A percentile compares a stretch with the other conserved stretches of the same genome.
These are phyloP conservation scores for Termitomyces sp. DNA, from an alignment of 768 basidiomycete species.

Conservation along the genomic window DNA sequence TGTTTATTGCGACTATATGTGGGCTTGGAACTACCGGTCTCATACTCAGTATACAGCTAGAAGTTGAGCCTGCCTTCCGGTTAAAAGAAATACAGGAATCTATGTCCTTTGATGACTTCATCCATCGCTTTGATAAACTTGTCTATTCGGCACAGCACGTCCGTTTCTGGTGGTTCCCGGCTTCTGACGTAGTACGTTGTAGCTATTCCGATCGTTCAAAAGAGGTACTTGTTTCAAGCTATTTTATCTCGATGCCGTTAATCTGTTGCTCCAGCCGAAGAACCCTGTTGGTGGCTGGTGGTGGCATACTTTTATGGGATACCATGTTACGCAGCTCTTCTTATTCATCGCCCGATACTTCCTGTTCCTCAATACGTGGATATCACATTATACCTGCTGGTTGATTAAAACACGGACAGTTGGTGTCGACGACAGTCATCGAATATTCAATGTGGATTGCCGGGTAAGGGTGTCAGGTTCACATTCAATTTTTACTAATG, in stretches of 20 bases:
- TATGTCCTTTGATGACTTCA: conserved; percentile 57
- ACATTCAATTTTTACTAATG: neutral
- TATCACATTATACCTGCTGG: conserved; percentile 67
- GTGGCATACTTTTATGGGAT: conserved; percentile 69
- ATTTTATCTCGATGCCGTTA: conserved; percentile 1
- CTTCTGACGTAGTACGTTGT: conserved; percentile 65
- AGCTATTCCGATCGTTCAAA: conserved; percentile 71
- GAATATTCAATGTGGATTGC: conserved; percentile 92
- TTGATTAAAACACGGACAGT: conserved; percentile 51
- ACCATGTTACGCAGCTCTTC: conserved; percentile 79
- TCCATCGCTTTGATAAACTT: conserved; percentile 52
- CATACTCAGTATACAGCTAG: conserved; percentile 72
- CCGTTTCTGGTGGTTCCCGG: conserved; percentile 95
- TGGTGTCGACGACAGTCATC: conserved; percentile 72
- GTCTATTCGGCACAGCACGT: conserved; percentile 77
- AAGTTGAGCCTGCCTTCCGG: conserved; percentile 79
- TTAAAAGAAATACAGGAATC: conserved; percentile 70
- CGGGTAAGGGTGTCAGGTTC: conserved; percentile 49
- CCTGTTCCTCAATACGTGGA: conserved; percentile 56
- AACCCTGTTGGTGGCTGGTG: conserved; percentile 57
- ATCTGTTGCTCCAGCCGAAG: conserved; percentile 39
- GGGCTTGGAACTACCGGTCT: conserved; percentile 90
- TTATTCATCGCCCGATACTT: conserved; percentile 75
- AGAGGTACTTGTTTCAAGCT: conserved; percentile 49
- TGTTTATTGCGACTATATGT: conserved; percentile 89